Conservation (phyloP, 345 rosid genomes). For the Eucalyptus sideroxylon region DNA sequence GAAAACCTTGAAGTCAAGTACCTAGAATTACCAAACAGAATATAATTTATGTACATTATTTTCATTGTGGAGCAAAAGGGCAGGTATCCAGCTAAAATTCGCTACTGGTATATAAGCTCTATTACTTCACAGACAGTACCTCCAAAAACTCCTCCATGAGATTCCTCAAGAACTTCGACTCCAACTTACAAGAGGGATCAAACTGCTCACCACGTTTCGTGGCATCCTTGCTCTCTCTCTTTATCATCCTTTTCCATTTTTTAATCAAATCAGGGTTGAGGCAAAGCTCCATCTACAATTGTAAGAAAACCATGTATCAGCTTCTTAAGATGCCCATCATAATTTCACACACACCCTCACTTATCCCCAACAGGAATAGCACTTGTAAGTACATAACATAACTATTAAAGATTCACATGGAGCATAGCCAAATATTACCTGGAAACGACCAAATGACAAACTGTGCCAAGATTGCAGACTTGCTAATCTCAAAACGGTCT, state of each 20-base stretch:
- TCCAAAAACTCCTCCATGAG: conserved; percentile 83
- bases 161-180: conserved; percentile 78
- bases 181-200: conserved; percentile 49
- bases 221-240: conserved; percentile 69
- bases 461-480: conserved; percentile 84
- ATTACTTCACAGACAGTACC: conserved; percentile 16
- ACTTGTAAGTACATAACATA: background rate
- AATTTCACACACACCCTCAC: background rate
- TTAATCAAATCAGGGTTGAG: conserved; percentile 71
- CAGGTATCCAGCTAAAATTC: background rate
- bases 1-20: conserved; percentile 65
- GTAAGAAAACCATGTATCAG: background rate
- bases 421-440: conserved; percentile 25
- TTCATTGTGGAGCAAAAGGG: background rate
- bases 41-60: background rate
- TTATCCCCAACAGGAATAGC: background rate
- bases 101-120: background rate
- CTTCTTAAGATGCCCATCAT: background rate
- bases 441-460: conserved; percentile 92
- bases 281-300: conserved; percentile 80
- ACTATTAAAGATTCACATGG: background rate
- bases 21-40: conserved; percentile 16
- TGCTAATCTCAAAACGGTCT: conserved; percentile 72
- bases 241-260: conserved; percentile 83
- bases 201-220: conserved; percentile 35